Percentiles rank a stretch among this genome's conserved stretches.
Conservation (phyloP, 1,139 yeast species). For the Insectozyma bohioensis region DNA sequence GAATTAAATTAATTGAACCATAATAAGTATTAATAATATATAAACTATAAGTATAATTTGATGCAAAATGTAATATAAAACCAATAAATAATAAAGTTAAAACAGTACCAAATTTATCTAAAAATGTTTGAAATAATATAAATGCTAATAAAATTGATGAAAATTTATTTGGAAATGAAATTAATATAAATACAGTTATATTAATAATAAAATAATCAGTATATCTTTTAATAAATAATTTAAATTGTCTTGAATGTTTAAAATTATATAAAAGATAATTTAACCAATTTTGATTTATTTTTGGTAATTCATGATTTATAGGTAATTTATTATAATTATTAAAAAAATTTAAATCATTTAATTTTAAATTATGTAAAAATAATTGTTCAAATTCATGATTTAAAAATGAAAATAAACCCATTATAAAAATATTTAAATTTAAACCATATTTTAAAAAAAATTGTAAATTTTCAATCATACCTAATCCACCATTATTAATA, state of each 20-base stretch:
- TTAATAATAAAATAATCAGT: slow-evolving; percentile 21
- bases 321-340: slow-evolving; percentile 7
- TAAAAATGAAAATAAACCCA: slow-evolving; percentile 37
- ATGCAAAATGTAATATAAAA: slow-evolving; percentile 22
- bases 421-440: slow-evolving; percentile 43
- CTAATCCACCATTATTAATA: slow-evolving; percentile 4
- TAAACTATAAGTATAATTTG: slow-evolving; percentile 28
- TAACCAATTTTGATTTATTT: slow-evolving; percentile 2
- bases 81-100: slow-evolving; percentile 40
- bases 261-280: slow-evolving; percentile 3
- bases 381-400: slow-evolving; percentile 37
- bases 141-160: slow-evolving; percentile 44
- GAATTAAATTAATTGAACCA: slow-evolving; percentile 45
- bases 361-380: slow-evolving; percentile 37
- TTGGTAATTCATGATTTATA: slow-evolving; percentile 19
- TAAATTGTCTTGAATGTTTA: slow-evolving; percentile 17
- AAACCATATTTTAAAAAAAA: slow-evolving; percentile 38
- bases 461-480: slow-evolving; percentile 15
- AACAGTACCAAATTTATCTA: slow-evolving; percentile 47
- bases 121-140: slow-evolving; percentile 43
- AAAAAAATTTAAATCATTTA: slow-evolving; percentile 1
- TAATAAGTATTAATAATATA: slow-evolving; percentile 42
- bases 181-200: slow-evolving; percentile 15
- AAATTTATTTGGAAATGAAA: slow-evolving; percentile 31
- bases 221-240: slow-evolving; percentile 19